These are phyloP conservation scores for Calonectria pauciramosa DNA, from an alignment of 2,329 filamentous ascomycete species.

Conservation along the genomic window DNA sequence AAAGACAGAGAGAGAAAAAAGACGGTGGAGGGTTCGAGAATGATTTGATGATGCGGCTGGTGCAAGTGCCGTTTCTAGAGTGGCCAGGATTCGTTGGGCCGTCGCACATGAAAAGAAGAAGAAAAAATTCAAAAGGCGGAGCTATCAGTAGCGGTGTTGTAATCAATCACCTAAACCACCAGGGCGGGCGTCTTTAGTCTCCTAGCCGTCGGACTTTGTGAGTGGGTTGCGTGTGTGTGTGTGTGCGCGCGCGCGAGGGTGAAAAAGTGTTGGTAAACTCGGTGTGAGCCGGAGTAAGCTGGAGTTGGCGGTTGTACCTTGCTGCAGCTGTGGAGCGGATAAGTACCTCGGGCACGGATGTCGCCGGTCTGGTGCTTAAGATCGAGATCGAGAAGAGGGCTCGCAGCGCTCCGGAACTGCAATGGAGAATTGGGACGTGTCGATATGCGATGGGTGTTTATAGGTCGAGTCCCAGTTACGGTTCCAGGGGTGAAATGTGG, in stretches of 20 bases:
- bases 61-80: conserved; percentile 37
- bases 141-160: conserved; percentile 31
- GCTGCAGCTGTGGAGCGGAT: conserved; percentile 3
- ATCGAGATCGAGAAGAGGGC: conserved; percentile 14
- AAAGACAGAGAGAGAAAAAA: conserved; percentile 31
- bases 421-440: conserved; percentile 2
- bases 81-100: conserved; percentile 33
- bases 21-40: conserved; percentile 36
- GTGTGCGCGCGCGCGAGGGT: conserved; percentile 13
- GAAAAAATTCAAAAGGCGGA: conserved; percentile 21
- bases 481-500: conserved; percentile 24
- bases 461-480: conserved; percentile 15
- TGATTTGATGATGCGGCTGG: conserved; percentile 36
- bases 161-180: conserved; percentile 7
- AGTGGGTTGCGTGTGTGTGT: neutral
- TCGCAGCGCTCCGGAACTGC: conserved; percentile 7
- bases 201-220: neutral
- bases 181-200: conserved; percentile 15
- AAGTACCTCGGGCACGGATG: conserved; percentile 19
- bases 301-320: conserved; percentile 18
- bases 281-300: conserved; percentile 22
- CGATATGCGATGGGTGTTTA: conserved; percentile 28
- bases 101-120: conserved; percentile 37
- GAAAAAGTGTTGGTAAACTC: conserved; percentile 15
- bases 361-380: neutral